These are phyloP conservation scores for Calonectria pteridis DNA, from an alignment of 2,329 filamentous ascomycete genomes.

Conservation along the genomic window DNA sequence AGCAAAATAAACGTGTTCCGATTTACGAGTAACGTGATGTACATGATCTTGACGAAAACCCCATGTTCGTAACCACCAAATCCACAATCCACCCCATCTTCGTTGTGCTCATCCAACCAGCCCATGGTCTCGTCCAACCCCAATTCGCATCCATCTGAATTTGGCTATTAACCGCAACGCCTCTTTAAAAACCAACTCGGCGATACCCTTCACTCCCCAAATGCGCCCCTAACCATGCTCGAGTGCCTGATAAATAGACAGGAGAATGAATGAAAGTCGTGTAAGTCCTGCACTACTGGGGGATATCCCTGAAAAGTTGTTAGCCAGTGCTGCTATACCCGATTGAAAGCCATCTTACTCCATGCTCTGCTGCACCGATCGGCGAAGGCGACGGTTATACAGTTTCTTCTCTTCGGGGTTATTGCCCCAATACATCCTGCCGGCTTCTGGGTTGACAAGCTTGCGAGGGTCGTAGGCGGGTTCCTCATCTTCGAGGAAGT, in stretches of 20 bases:
- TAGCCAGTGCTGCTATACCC: not conserved
- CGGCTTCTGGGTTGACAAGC: conserved; percentile 87
- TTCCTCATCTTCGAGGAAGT: conserved; percentile 85
- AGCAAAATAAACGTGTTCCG: not conserved
- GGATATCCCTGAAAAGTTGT: conserved; percentile 47
- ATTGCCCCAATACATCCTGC: conserved; percentile 87
- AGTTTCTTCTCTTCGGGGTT: conserved; percentile 79
- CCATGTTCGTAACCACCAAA: not conserved
- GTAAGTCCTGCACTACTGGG: conserved; percentile 40
- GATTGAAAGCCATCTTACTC: conserved; percentile 58
- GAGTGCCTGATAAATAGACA: conserved; percentile 14
- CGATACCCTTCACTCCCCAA: conserved; percentile 9
- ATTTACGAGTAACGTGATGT: not conserved
- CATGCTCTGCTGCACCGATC: conserved; percentile 79
- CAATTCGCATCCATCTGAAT: conserved; percentile 15
- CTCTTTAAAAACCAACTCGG: conserved; percentile 27
- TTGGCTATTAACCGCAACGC: conserved; percentile 34
- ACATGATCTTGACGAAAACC: not conserved
- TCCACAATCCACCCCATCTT: not conserved
- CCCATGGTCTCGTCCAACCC: conserved; percentile 13
- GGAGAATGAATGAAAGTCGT: not conserved
- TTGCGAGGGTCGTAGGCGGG: conserved; percentile 92
- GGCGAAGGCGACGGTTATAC: conserved; percentile 85
- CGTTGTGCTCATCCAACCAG: not conserved
- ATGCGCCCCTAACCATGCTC: conserved; percentile 33